phyloP scores from a whole-genome alignment of 371 early-diverging fungal species.

The Encephalitozoon cuniculi region DNA sequence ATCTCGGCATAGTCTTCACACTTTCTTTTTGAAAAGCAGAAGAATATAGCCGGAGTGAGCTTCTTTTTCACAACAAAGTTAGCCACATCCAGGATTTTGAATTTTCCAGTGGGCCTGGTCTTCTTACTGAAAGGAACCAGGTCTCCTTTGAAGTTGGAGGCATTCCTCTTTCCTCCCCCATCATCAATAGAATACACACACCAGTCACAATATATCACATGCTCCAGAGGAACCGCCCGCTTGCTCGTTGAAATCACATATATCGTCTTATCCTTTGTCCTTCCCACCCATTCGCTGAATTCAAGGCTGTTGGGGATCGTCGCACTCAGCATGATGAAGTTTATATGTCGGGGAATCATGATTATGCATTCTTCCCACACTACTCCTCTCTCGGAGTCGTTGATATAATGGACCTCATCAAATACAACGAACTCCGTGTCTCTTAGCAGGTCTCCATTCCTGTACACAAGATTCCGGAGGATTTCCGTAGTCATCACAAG shows the following conservation, averaged over 20 bases:
- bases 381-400: conserved; percentile 88
- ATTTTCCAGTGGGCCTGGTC: conserved; percentile 24
- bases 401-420: conserved; percentile 98
- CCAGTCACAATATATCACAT: conserved; percentile 66
- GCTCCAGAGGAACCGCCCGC: conserved; percentile 91
- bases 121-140: conserved; percentile 38
- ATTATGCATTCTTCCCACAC: conserved; percentile 99
- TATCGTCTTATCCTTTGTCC: conserved; percentile 85
- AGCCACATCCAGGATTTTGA: conserved; percentile 48
- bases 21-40: conserved; percentile 55
- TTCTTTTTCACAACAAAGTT: conserved; percentile 41
- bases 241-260: conserved; percentile 89
- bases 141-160: conserved; percentile 26
- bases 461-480: conserved; percentile 88
- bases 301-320: conserved; percentile 96
- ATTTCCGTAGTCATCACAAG: conserved; percentile 99
- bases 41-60: conserved; percentile 55
- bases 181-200: conserved; percentile 38
- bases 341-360: conserved; percentile 68
- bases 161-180: background rate
- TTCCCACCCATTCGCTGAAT: conserved; percentile 97
- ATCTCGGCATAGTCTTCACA: conserved; percentile 50
- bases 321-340: conserved; percentile 82
- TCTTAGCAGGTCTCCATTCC: conserved; percentile 83
- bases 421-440: conserved; percentile 97